phyloP scores from a whole-genome alignment of 2,329 filamentous ascomycete species.

The Penicillium sp. region DNA sequence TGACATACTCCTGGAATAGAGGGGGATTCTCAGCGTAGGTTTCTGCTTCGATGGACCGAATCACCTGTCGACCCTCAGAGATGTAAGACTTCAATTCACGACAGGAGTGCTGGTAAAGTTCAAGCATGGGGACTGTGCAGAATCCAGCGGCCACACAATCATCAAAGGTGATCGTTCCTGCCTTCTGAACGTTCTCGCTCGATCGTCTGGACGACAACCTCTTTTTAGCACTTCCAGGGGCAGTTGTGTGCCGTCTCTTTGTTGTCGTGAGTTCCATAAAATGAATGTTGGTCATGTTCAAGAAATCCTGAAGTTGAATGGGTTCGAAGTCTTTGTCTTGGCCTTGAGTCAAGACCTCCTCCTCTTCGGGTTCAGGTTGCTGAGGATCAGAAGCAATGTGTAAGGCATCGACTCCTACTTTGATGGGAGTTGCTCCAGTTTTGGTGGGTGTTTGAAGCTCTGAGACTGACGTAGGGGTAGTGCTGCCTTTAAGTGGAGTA shows the following conservation, averaged over 20 bases:
- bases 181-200: conserved; percentile 25
- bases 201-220: conserved; percentile 25
- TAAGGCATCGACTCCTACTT: conserved; percentile 20
- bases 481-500: conserved; percentile 41
- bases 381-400: conserved; percentile 30
- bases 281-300: conserved; percentile 92
- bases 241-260: conserved; percentile 82
- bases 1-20: conserved; percentile 87
- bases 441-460: conserved; percentile 43
- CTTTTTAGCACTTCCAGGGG: conserved; percentile 51
- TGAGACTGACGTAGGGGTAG: conserved; percentile 51
- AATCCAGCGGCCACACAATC: conserved; percentile 83
- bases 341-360: conserved; percentile 47
- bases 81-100: conserved; percentile 97
- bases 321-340: conserved; percentile 52
- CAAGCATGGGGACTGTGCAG: conserved; percentile 88
- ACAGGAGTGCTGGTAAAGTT: conserved; percentile 92
- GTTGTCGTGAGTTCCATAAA: conserved; percentile 99
- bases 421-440: conserved; percentile 33
- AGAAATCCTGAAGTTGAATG: conserved; percentile 86
- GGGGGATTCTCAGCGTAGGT: conserved; percentile 88
- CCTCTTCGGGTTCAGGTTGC: conserved; percentile 41
- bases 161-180: conserved; percentile 55
- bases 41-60: conserved; percentile 86
- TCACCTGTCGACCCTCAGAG: conserved; percentile 83